These are phyloP conservation scores for Heliamphora pulchella DNA, from an alignment of 179 eudicot species.

Conservation along the genomic window DNA sequence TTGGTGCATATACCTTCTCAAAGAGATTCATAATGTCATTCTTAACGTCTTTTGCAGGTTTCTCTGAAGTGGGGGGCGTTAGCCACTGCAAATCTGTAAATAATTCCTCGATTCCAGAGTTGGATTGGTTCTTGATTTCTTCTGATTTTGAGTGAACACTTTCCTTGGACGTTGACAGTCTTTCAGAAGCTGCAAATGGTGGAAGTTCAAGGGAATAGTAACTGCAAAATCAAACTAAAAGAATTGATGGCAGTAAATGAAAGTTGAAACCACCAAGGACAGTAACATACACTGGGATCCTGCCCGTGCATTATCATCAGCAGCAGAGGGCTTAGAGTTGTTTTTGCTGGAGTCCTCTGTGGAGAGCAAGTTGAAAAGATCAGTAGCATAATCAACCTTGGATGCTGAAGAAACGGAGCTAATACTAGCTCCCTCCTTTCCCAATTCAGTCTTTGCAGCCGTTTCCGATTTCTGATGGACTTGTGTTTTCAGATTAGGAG, in stretches of 20 bases:
- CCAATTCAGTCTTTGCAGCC: constrained; percentile 19
- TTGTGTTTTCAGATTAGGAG: constrained; percentile 18
- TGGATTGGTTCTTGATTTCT: constrained; percentile 31
- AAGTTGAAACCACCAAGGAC: constrained; percentile 4
- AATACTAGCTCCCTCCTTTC: constrained; percentile 14
- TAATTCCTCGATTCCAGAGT: constrained; percentile 50
- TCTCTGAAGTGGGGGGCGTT: constrained; percentile 28
- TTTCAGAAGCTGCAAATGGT: constrained; percentile 34
- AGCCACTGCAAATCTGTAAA: constrained; percentile 44
- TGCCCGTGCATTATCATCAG: constrained; percentile 30
- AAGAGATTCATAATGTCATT: constrained; percentile 48
- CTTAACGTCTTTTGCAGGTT: constrained; percentile 41
- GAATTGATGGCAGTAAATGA: too few relatives aligned
- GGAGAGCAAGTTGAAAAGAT: constrained; percentile 46
- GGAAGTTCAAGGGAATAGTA: background rate
- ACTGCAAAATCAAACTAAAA: background rate
- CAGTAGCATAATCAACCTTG: constrained; percentile 51
- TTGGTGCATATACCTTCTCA: constrained; percentile 46
- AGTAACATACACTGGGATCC: constrained; percentile 35
- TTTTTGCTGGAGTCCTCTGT: constrained; percentile 33
- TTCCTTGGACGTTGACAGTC: constrained; percentile 18
- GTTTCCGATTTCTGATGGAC: constrained; percentile 24
- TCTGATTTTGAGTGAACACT: constrained; percentile 17
- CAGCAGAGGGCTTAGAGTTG: constrained; percentile 21
- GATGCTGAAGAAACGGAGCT: constrained; percentile 21